Evolutionary conservation across 192 early-diverging fungal genomes (phyloP).

Genomic region (Powellomyces hirtus): DNA sequence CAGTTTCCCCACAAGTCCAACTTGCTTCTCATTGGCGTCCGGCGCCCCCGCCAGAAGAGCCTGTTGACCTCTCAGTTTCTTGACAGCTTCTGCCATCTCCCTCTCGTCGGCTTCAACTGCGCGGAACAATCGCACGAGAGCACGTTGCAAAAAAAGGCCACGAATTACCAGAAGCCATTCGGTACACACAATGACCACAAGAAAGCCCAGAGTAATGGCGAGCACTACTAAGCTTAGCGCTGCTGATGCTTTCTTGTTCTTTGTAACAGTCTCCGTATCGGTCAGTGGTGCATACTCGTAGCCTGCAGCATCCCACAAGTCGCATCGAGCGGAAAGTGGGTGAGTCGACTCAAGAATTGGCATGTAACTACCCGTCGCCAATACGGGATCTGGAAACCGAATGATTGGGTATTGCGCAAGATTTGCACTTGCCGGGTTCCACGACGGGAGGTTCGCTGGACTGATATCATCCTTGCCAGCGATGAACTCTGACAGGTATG

Average conservation of each 20-base stretch:
- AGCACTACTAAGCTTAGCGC: not conserved
- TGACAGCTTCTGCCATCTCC: not conserved
- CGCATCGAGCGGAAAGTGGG: not conserved
- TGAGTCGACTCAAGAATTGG: slow-evolving; percentile 14
- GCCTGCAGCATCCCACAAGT: slow-evolving; percentile 17
- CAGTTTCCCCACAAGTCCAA: not conserved
- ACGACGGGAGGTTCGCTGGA: not conserved
- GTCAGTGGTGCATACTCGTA: slow-evolving; percentile 15
- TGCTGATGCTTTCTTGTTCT: not conserved
- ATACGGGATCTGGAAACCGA: slow-evolving; percentile 3
- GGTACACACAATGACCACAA: not conserved
- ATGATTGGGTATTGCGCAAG: not conserved
- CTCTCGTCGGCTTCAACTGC: not conserved
- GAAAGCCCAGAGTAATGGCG: not conserved
- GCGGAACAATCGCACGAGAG: not conserved
- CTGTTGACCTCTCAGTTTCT: not conserved
- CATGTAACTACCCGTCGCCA: not conserved
- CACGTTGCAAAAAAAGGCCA: not conserved
- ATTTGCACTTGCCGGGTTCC: not conserved
- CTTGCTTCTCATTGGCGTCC: not conserved
- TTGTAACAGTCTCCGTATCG: not conserved
- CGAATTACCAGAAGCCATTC: not conserved
- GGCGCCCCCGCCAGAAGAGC: not conserved
- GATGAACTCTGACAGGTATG: slow-evolving; percentile 5
- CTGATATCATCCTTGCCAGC: not conserved